Evolutionary conservation across 495 filamentous ascomycete species (phyloP).

Genomic region (Chaetomium tenue): DNA sequence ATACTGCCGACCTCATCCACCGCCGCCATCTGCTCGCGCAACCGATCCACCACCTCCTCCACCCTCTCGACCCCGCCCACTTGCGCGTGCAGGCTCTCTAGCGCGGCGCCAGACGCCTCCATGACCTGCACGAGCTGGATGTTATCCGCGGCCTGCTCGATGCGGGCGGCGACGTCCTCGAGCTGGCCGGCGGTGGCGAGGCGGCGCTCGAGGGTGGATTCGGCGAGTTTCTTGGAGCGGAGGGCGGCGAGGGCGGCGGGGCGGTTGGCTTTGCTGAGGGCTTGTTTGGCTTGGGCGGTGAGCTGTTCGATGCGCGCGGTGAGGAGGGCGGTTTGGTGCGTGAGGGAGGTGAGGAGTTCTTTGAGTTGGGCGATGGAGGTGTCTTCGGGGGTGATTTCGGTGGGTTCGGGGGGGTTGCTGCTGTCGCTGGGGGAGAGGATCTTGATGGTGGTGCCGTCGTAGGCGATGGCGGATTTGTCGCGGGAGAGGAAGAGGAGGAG

Average conservation of each 20-base stretch:
- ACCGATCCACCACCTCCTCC: conserved; percentile 66
- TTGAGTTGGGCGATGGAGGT: conserved; percentile 75
- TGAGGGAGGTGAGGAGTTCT: conserved; percentile 60
- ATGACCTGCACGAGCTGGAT: conserved; percentile 77
- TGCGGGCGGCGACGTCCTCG: conserved; percentile 73
- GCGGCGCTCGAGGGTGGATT: conserved; percentile 65
- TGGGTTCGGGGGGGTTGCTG: conserved; percentile 35
- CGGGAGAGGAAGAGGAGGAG: conserved; percentile 70
- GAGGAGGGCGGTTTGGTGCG: conserved; percentile 55
- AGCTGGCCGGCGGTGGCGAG: conserved; percentile 72
- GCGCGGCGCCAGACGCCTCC: conserved; percentile 68
- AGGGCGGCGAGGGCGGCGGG: conserved; percentile 71
- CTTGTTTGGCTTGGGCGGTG: conserved; percentile 60
- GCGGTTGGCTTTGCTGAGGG: conserved; percentile 68
- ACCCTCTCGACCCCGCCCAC: conserved; percentile 76
- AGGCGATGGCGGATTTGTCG: conserved; percentile 62
- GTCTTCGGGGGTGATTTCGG: conserved; percentile 68
- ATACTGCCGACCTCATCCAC: conserved; percentile 79
- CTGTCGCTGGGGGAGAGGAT: conserved; percentile 48
- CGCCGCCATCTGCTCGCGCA: conserved; percentile 76
- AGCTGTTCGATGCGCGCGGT: conserved; percentile 57
- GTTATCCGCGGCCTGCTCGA: conserved; percentile 82
- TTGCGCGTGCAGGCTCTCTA: conserved; percentile 69
- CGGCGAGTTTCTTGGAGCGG: conserved; percentile 76
- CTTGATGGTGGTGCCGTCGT: conserved; percentile 72